These are phyloP conservation scores for Kurtzmaniella cleridarum DNA, from an alignment of 805 yeast genomes.

Conservation along the genomic window DNA sequence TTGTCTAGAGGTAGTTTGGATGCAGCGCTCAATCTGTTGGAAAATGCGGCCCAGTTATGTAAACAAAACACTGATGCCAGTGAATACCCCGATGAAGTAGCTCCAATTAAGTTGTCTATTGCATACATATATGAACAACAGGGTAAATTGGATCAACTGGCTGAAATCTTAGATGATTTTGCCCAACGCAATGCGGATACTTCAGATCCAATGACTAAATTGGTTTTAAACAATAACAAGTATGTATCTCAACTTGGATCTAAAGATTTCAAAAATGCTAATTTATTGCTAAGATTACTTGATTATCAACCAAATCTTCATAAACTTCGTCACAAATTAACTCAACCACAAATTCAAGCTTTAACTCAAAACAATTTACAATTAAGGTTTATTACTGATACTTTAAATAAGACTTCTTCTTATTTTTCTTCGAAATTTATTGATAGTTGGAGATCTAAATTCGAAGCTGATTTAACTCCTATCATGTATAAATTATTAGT, in stretches of 20 bases:
- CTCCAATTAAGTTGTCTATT: conserved; percentile 56
- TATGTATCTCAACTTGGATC: conserved; percentile 18
- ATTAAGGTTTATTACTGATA: conserved; percentile 36
- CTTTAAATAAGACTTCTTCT: conserved; percentile 20
- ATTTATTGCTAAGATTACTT: conserved; percentile 29
- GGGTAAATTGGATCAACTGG: conserved; percentile 13
- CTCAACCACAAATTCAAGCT: conserved; percentile 33
- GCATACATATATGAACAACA: conserved; percentile 45
- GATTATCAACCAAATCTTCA: conserved; percentile 31
- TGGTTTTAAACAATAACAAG: conserved; percentile 42
- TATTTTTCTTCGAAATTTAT: conserved; percentile 18
- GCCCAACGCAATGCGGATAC: conserved; percentile 13
- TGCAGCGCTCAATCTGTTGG: conserved; percentile 38
- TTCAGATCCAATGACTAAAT: conserved; percentile 34
- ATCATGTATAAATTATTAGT: conserved; percentile 24
- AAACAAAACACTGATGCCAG: conserved; percentile 33
- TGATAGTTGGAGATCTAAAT: conserved; percentile 14
- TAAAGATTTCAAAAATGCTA: conserved; percentile 18
- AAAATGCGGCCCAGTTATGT: conserved; percentile 42
- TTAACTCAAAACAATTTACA: conserved; percentile 41
- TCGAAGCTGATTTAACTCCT: conserved; percentile 28
- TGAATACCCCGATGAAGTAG: conserved; percentile 47
- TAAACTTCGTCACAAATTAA: conserved; percentile 22
- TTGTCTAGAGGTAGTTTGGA: conserved; percentile 36
- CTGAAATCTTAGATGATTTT: conserved; percentile 28